phyloP scores from a whole-genome alignment of 768 basidiomycete species.

The Macrocybe gigantea region DNA sequence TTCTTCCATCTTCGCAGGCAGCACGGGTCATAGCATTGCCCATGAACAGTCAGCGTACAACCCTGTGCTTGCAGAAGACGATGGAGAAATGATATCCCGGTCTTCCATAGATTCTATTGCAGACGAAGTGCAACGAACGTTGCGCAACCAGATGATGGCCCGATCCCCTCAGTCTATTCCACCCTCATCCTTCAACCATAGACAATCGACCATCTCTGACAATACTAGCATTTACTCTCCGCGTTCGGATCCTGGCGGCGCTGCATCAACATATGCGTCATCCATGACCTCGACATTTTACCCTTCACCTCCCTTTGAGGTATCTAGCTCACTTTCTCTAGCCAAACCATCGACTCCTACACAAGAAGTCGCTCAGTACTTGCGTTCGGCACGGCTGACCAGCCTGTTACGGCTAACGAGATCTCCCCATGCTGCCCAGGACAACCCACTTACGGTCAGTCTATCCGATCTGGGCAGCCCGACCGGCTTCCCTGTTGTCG shows the following conservation, averaged over 20 bases:
- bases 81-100: slow-evolving; percentile 62
- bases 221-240: slow-evolving; percentile 48
- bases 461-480: slow-evolving; percentile 89
- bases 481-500: slow-evolving; percentile 80
- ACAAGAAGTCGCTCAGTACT: slow-evolving; percentile 78
- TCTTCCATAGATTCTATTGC: slow-evolving; percentile 88
- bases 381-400: slow-evolving; percentile 83
- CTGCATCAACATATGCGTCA: slow-evolving; percentile 45
- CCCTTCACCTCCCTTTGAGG: slow-evolving; percentile 43
- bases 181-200: slow-evolving; percentile 38
- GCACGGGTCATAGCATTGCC: slow-evolving; percentile 38
- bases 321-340: slow-evolving; percentile 30
- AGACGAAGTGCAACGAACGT: slow-evolving; percentile 69
- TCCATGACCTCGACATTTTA: slow-evolving; percentile 41
- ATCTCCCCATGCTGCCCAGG: slow-evolving; percentile 71
- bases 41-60: slow-evolving; percentile 51
- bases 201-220: slow-evolving; percentile 53
- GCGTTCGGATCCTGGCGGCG: slow-evolving; percentile 46
- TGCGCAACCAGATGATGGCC: slow-evolving; percentile 50
- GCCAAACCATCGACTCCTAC: slow-evolving; percentile 42
- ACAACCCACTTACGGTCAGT: slow-evolving; percentile 76
- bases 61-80: slow-evolving; percentile 46
- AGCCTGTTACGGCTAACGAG: slow-evolving; percentile 75
- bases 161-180: slow-evolving; percentile 28
- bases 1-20: slow-evolving; percentile 43